phyloP scores from a whole-genome alignment of 2,329 filamentous ascomycete genomes.

The Monosporascus sp. region DNA sequence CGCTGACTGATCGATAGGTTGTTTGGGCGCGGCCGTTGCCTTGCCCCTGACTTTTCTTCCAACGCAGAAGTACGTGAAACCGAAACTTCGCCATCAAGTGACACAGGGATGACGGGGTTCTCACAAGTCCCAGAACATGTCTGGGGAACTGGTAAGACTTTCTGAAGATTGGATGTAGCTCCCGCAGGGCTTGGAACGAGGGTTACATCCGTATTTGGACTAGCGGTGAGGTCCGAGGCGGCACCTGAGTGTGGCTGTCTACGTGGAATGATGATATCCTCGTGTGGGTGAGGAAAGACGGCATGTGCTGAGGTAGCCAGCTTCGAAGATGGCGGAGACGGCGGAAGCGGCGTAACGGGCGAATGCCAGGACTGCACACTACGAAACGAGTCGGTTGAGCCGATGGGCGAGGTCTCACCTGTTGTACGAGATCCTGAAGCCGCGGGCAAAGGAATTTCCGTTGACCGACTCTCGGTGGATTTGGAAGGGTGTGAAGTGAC shows the following conservation, averaged over 20 bases:
- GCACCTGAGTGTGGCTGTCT: slow-evolving; percentile 25
- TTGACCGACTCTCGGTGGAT: slow-evolving; percentile 9
- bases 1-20: slow-evolving; percentile 48
- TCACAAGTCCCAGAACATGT: slow-evolving; percentile 3
- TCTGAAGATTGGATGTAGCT: slow-evolving; percentile 20
- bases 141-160: slow-evolving; percentile 14
- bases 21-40: slow-evolving; percentile 50
- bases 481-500: slow-evolving; percentile 36
- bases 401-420: slow-evolving; percentile 38
- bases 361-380: slow-evolving; percentile 49
- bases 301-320: slow-evolving; percentile 28
- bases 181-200: slow-evolving; percentile 25
- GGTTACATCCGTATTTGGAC: slow-evolving; percentile 25
- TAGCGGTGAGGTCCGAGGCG: slow-evolving; percentile 28
- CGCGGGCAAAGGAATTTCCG: slow-evolving; percentile 12
- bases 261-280: slow-evolving; percentile 33
- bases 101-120: slow-evolving; percentile 1
- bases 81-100: slow-evolving; percentile 1
- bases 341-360: slow-evolving; percentile 36
- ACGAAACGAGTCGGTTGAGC: slow-evolving; percentile 49
- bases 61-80: slow-evolving; percentile 21
- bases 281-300: slow-evolving; percentile 34
- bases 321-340: slow-evolving; percentile 39
- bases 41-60: slow-evolving; percentile 35
- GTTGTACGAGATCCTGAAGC: slow-evolving; percentile 17